phyloP scores from a whole-genome alignment of 305 asterid species.

The Solanum chacoense region DNA sequence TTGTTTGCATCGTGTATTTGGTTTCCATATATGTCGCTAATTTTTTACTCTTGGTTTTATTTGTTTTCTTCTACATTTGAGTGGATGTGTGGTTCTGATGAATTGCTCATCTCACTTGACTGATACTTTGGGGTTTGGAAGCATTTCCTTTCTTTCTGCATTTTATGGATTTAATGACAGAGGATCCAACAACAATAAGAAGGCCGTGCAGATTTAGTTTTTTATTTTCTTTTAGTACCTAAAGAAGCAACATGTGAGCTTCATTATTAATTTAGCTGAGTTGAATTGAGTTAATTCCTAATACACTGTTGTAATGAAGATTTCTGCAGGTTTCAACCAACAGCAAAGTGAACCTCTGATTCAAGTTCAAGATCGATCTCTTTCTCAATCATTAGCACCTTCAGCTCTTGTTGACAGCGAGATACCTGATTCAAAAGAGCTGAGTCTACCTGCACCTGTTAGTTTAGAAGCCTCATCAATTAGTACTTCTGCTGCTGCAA shows the following conservation, averaged over 20 bases:
- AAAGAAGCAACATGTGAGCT: not conserved
- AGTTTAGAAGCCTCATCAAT: conserved; percentile 25
- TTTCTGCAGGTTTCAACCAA: conserved; percentile 40
- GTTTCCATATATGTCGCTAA: not conserved
- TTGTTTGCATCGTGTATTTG: not conserved
- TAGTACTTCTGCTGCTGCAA: conserved; percentile 18
- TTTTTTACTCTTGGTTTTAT: not conserved
- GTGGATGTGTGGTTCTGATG: not conserved
- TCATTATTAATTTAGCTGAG: not conserved
- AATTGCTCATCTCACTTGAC: not conserved
- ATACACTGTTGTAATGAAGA: conserved; percentile 24
- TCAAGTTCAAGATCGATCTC: conserved; percentile 40
- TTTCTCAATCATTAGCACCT: conserved; percentile 34
- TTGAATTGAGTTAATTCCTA: not conserved
- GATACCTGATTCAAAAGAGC: conserved; percentile 10
- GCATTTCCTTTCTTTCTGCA: not conserved
- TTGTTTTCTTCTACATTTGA: not conserved
- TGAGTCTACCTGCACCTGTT: conserved; percentile 22
- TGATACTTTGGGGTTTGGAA: not conserved
- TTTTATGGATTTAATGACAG: not conserved
- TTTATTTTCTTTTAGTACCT: not conserved
- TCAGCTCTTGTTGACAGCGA: conserved; percentile 30
- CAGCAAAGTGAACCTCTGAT: conserved; percentile 25
- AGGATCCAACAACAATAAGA: not conserved
- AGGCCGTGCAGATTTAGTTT: not conserved